These are phyloP conservation scores for Pseudocercospora musae DNA, from an alignment of 2,329 filamentous ascomycete species.

Conservation along the genomic window DNA sequence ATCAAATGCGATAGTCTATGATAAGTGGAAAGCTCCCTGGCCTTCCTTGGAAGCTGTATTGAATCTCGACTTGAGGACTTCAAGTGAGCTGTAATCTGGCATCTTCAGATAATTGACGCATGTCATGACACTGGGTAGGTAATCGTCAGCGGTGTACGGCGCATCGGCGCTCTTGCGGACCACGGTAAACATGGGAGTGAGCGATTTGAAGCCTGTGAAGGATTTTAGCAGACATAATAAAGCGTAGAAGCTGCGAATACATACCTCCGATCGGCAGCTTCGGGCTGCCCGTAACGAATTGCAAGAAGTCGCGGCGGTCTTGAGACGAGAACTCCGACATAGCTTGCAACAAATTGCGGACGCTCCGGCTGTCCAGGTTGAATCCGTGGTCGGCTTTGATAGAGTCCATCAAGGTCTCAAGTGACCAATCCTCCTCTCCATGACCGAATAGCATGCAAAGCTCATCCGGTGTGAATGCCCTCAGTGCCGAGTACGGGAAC, in stretches of 20 bases:
- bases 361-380: slow-evolving; percentile 96
- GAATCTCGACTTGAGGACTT: slow-evolving; percentile 73
- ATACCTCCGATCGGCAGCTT: slow-evolving; percentile 96
- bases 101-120: slow-evolving; percentile 99
- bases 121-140: slow-evolving; percentile 99
- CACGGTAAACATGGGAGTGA: slow-evolving; percentile 98
- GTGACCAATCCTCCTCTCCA: slow-evolving; percentile 92
- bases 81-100: slow-evolving; percentile 82
- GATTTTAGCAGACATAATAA: slow-evolving; percentile 22
- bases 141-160: slow-evolving; percentile 91
- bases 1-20: slow-evolving; percentile 20
- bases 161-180: slow-evolving; percentile 98
- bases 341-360: slow-evolving; percentile 85
- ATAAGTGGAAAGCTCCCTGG: slow-evolving; percentile 92
- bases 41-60: slow-evolving; percentile 88
- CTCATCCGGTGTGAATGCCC: slow-evolving; percentile 91
- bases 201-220: slow-evolving; percentile 79
- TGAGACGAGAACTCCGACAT: slow-evolving; percentile 81
- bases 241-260: slow-evolving; percentile 33
- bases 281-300: slow-evolving; percentile 96
- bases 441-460: slow-evolving; percentile 91
- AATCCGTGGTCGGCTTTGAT: slow-evolving; percentile 98
- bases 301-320: slow-evolving; percentile 87
- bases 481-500: slow-evolving; percentile 89
- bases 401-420: slow-evolving; percentile 96